Evolutionary conservation across 768 basidiomycete genomes (phyloP).

Genomic region (Amanita exitialis): DNA sequence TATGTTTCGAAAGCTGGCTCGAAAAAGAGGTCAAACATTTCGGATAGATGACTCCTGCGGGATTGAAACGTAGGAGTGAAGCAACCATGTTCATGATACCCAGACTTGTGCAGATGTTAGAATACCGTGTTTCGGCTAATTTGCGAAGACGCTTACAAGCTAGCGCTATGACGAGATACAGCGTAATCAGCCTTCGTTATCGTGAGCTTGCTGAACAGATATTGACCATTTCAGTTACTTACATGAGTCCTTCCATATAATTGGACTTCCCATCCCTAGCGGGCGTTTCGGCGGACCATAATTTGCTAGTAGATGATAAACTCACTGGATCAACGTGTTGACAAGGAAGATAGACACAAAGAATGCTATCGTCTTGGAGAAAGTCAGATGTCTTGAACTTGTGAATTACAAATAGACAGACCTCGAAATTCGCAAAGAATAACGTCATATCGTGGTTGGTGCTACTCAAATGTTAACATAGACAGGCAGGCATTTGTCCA

Average conservation of each 20-base stretch:
- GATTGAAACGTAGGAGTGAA: neutral
- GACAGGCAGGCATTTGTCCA: slow-evolving; percentile 8
- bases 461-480: slow-evolving; percentile 19
- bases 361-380: slow-evolving; percentile 60
- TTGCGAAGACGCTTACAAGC: slow-evolving; percentile 43
- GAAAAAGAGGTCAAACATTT: too few species aligned
- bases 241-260: slow-evolving; percentile 88
- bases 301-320: slow-evolving; percentile 9
- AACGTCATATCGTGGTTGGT: slow-evolving; percentile 65
- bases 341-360: slow-evolving; percentile 87
- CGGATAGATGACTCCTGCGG: neutral
- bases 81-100: slow-evolving; percentile 16
- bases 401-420: slow-evolving; percentile 13
- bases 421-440: slow-evolving; percentile 84
- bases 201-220: neutral
- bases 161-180: slow-evolving; percentile 76
- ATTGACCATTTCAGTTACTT: neutral
- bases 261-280: slow-evolving; percentile 74
- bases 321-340: slow-evolving; percentile 69
- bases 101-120: slow-evolving; percentile 7
- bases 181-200: slow-evolving; percentile 36
- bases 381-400: neutral
- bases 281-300: slow-evolving; percentile 1
- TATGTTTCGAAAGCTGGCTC: neutral
- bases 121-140: neutral